Evolutionary conservation across 768 basidiomycete genomes (phyloP), one percentile per base, ranked within the genome.

Genomic region (Artomyces pyxidatus): DNA sequence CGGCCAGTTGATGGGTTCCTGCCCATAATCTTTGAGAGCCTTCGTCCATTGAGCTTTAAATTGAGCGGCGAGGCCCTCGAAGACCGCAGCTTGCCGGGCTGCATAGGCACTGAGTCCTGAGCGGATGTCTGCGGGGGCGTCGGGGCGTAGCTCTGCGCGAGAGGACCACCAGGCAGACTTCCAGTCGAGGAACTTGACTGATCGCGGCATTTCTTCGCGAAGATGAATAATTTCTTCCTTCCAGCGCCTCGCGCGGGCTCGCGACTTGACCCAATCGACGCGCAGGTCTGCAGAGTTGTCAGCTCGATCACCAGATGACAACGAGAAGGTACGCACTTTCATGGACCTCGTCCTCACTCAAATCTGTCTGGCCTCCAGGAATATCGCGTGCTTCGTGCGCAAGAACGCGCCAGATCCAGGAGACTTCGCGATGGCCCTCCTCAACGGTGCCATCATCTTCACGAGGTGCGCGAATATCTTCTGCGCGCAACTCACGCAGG

Each of bases 231-330:
- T 38, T 28, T 65, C 63, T 30, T 66, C 65, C 14, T 48, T 25
- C 61, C 60, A 63, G 1, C 63, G 53, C 14, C 52, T 39, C 3
- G 51, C 58, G 17, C 62, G 47, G 0, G 61, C 59, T 0, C 43
- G 52, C 1, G 55, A 49, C 48, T 65, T 66, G 1, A 44, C 39
- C 62, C 62, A 66, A 27, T 65, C 61, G 14, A 21, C 57, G 4
- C 56, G 58, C n/a, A 58, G 28, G 39, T 48, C 57, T 58, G 14
- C n/a, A 17, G 6, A n/a, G 14, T 19, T 17, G 17, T 6, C 17
- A n/a, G 25, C 25, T 35, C 17, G 17, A n/a, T 12, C 11, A 35
- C 32, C 6, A 6, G 12, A 35, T 43, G 26, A 9, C 19, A 16
- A 5, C n/a, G 8, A 6, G 25, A 12, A 14, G n/a, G 6, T 6